Conservation (phyloP, 106 monocot species). For the Xerophyta viscosa region DNA sequence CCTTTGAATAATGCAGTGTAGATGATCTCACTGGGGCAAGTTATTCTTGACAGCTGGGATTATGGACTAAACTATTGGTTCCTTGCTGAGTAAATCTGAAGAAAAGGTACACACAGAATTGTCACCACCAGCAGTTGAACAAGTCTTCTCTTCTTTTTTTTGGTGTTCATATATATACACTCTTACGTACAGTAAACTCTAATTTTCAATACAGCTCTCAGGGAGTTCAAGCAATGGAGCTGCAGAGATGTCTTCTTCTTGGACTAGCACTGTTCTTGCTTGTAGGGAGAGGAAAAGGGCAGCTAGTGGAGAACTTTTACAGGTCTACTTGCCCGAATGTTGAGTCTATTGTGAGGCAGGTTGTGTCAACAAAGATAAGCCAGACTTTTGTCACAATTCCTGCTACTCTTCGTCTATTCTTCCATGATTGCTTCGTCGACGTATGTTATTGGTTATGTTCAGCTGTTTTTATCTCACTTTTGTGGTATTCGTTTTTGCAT, state of each 20-base stretch:
- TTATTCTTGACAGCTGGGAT: neutral
- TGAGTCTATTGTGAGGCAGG: slow-evolving; percentile 42
- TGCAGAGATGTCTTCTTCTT: neutral
- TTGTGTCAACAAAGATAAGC: slow-evolving; percentile 30
- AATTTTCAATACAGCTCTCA: neutral
- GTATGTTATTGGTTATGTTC: slow-evolving; percentile 12
- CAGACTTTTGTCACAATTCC: slow-evolving; percentile 37
- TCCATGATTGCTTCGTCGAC: slow-evolving; percentile 81
- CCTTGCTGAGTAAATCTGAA: neutral
- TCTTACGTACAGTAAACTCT: no score
- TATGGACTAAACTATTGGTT: neutral
- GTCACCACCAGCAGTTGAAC: neutral
- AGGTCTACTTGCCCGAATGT: slow-evolving; percentile 16
- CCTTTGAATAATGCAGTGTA: no score
- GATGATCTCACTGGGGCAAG: no score
- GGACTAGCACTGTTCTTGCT: neutral
- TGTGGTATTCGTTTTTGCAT: neutral
- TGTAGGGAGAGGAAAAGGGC: slow-evolving; percentile 3
- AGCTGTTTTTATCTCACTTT: neutral
- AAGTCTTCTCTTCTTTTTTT: neutral
- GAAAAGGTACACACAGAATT: neutral
- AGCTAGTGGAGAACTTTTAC: slow-evolving; percentile 21
- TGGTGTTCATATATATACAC: neutral
- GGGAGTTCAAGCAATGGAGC: neutral
- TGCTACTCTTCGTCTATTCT: slow-evolving; percentile 67